Evolutionary conservation across 2,329 filamentous ascomycete species (phyloP), one percentile per base, ranked within the genome.

Genomic region (Colletotrichum tanaceti): DNA sequence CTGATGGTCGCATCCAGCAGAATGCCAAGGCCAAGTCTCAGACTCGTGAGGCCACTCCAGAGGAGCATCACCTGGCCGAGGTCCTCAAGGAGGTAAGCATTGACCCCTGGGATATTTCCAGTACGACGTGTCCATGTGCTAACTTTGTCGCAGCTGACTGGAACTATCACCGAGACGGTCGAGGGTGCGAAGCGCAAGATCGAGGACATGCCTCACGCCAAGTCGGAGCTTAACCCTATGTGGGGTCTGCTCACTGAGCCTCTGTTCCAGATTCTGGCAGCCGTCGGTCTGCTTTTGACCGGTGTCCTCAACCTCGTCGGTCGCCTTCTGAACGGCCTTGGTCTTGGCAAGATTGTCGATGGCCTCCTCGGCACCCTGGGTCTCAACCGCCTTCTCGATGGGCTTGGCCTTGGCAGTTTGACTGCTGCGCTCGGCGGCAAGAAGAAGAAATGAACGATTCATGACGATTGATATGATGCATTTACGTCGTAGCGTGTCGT

Each of bases 141-240:
- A 28, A 74, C 44, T n/a, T 14, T 16, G 9, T 28, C 2, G 20
- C 63, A 89, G 81, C 86, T 97, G 68, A 95, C 94, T 0, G 90
- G 90, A 22, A 90, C 89, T 32, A 92, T 98, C 24, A 90, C 92
- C 54, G 89, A 90, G 74, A 93, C 91, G 28, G 95, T 98, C 73
- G 94, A 98, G 76, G 90, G 91, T 71, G 92, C 92, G 32, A 96
- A 94, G 88, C 92, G 91, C 83, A 92, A 93, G 84, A 92, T 97
- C 70, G 89, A 92, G 75, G 92, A 93, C 76, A 96, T 97, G 92
- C 94, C 94, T 6, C 92, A 97, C 73, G 94, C 93, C 50, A 97
- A 97, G 90, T 95, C 97, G 86, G 90, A 95, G 84, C 86, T 97
- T 70, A 97, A 95, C 82, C 94, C 94, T 13, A 88, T 98, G 38